Evolutionary conservation across 768 basidiomycete species (phyloP), one percentile per base, ranked within the genome.

Genomic region (Stropharia rugosoannulata): DNA sequence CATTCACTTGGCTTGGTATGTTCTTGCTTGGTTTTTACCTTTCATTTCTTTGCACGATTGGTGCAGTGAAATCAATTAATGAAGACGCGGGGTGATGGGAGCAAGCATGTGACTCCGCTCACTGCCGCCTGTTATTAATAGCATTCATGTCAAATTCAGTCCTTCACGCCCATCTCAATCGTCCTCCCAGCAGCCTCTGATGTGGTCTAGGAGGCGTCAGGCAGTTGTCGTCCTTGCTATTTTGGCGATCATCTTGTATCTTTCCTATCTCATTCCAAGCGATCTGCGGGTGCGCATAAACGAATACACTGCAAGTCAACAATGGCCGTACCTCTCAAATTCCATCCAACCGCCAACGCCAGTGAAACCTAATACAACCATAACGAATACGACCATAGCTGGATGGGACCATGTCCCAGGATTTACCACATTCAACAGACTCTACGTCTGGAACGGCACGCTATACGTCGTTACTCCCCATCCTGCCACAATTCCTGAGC

Each of bases 391-490:
- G 10, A 54, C 51, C 4, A 38, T 53, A 15, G 22, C 50, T 36
- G 47, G 47, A 0, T 37, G 37, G 7, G 15, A 40, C 2, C 42
- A 35, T 32, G 49, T 50, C 25, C 38, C 49, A 25, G 89, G 89
- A 36, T 90, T 89, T 82, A 90, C 87, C 1, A 69, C 89, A 39
- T 82, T 89, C 59, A 79, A 81, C 45, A 80, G 86, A 59, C 66
- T 91, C 7, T 90, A 91, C 70, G 80, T 89, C 70, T 75, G 80
- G 54, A 83, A 87, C 57, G 86, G 87, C 16, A 88, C 85, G 1
- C 78, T 89, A 59, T 83, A 80, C 64, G 75, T 87, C 57, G 73
- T 90, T 54, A 80, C 85, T 6, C 27, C 50, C 2, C 61, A 69
- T 48, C 58, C 54, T 6, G 25, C 44, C 5, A 64, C 66, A n/a